phyloP scores from a whole-genome alignment of 305 asterid species.

The Euphrasia arctica region DNA sequence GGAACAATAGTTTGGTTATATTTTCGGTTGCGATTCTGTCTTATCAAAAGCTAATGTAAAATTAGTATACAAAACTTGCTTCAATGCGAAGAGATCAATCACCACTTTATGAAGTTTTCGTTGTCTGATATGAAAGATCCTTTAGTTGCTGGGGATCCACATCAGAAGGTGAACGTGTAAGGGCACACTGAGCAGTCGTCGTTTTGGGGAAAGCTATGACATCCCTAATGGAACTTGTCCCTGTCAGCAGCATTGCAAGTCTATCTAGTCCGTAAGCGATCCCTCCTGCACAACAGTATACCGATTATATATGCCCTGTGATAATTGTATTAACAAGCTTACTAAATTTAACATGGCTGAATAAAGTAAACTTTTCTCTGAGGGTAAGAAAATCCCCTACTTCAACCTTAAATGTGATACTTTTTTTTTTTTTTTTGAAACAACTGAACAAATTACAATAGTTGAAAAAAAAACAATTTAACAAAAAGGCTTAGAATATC shows the following conservation, averaged over 20 bases:
- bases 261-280: slow-evolving; percentile 92
- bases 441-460: no score
- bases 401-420: no score
- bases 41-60: no score
- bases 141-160: slow-evolving; percentile 81
- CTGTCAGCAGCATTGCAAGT: slow-evolving; percentile 83
- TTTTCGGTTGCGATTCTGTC: no score
- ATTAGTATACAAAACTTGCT: no score
- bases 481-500: no score
- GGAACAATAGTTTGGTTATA: neutral
- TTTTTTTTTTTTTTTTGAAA: no score
- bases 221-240: slow-evolving; percentile 79
- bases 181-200: slow-evolving; percentile 85
- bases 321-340: neutral
- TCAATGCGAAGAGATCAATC: neutral
- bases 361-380: neutral
- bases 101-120: slow-evolving; percentile 4
- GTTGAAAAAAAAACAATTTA: no score
- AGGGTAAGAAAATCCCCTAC: neutral
- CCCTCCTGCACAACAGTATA: slow-evolving; percentile 62
- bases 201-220: slow-evolving; percentile 98
- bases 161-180: slow-evolving; percentile 80
- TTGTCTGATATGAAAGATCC: slow-evolving; percentile 55
- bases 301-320: slow-evolving; percentile 28
- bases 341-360: neutral